phyloP scores from a whole-genome alignment of 2,329 filamentous ascomycete species.

The Diplodia mutila region DNA sequence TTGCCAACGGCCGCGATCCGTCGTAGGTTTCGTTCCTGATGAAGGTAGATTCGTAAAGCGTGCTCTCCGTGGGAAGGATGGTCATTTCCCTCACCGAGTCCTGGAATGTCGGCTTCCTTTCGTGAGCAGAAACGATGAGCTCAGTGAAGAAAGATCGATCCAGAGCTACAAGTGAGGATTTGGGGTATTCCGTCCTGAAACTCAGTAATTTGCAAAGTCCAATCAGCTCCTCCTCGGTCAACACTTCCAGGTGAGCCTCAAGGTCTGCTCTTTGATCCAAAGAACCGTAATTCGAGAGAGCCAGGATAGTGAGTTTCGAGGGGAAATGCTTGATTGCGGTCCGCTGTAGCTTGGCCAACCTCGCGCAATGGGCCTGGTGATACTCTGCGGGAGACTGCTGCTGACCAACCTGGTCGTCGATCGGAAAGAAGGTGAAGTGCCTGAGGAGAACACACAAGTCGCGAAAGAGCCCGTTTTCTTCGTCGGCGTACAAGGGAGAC shows the following conservation, averaged over 20 bases:
- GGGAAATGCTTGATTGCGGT: constrained; percentile 80
- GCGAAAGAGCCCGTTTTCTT: constrained; percentile 75
- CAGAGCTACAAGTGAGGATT: constrained; percentile 64
- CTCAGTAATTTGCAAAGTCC: constrained; percentile 71
- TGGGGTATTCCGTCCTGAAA: constrained; percentile 82
- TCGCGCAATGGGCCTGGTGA: constrained; percentile 77
- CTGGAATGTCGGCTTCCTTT: constrained; percentile 80
- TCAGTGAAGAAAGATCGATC: constrained; percentile 71
- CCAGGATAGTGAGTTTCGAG: constrained; percentile 86
- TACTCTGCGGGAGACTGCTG: constrained; percentile 73
- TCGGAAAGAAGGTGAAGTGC: constrained; percentile 86
- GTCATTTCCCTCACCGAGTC: constrained; percentile 72
- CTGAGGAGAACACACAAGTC: constrained; percentile 79
- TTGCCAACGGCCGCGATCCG: constrained; percentile 81
- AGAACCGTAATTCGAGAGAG: constrained; percentile 88
- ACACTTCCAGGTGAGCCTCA: constrained; percentile 69
- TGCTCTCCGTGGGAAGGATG: constrained; percentile 80
- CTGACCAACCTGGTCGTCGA: constrained; percentile 86
- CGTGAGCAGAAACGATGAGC: constrained; percentile 73
- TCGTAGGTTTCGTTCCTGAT: constrained; percentile 85
- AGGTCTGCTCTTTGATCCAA: constrained; percentile 82
- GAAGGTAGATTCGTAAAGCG: constrained; percentile 78
- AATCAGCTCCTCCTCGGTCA: constrained; percentile 75
- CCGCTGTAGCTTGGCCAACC: constrained; percentile 78
- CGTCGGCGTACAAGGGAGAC: constrained; percentile 76